These are phyloP conservation scores for Orbilia ellipsospora DNA, from an alignment of 2,329 filamentous ascomycete species.

Conservation along the genomic window DNA sequence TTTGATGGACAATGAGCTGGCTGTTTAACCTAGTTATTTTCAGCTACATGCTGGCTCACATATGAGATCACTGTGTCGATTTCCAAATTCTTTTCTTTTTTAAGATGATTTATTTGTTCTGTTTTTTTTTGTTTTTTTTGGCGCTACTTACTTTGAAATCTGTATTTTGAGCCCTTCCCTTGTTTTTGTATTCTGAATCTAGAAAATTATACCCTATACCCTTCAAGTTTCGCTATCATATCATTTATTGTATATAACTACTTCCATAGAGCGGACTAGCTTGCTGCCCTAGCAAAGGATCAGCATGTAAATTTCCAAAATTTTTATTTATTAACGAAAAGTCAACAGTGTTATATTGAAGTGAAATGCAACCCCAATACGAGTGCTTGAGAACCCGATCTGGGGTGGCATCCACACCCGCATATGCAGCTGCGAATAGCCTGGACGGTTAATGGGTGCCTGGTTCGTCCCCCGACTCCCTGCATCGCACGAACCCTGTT, in stretches of 20 bases:
- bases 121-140: neutral
- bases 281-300: slow-evolving; percentile 16
- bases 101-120: slow-evolving; percentile 40
- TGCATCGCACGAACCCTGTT: neutral
- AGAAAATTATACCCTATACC: slow-evolving; percentile 46
- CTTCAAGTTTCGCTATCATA: slow-evolving; percentile 2
- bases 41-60: slow-evolving; percentile 27
- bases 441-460: slow-evolving; percentile 6
- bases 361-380: too few relatives aligned
- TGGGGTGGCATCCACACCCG: neutral
- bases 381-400: neutral
- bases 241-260: slow-evolving; percentile 33
- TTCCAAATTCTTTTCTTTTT: slow-evolving; percentile 17
- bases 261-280: slow-evolving; percentile 27
- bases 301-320: slow-evolving; percentile 13
- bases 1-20: slow-evolving; percentile 34
- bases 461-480: neutral
- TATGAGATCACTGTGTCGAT: slow-evolving; percentile 27
- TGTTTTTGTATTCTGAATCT: slow-evolving; percentile 20
- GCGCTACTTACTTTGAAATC: neutral
- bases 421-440: too few relatives aligned
- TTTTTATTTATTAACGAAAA: too few relatives aligned
- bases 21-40: slow-evolving; percentile 18
- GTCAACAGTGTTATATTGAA: too few relatives aligned
- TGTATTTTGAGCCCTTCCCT: slow-evolving; percentile 12